Evolutionary conservation across 352 stramenopile genomes (phyloP).

Genomic region (Pythium utonaiense): DNA sequence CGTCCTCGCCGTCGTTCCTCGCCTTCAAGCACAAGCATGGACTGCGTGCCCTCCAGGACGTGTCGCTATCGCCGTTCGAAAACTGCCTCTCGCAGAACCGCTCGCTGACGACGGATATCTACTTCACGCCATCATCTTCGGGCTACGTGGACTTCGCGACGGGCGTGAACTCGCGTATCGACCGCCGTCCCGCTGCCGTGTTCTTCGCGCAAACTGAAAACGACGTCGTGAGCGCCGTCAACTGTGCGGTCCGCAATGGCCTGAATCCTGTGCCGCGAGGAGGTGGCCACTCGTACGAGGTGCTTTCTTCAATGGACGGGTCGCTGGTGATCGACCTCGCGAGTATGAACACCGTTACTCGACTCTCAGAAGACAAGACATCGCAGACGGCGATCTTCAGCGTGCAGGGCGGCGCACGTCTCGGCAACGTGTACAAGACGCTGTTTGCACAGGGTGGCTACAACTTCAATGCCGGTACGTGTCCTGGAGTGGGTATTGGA

Average conservation of each 20-base stretch:
- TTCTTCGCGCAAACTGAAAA: slow-evolving; percentile 44
- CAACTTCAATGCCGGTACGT: slow-evolving; percentile 56
- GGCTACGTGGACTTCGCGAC: slow-evolving; percentile 45
- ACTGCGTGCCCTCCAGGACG: slow-evolving; percentile 4
- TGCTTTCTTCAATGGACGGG: slow-evolving; percentile 53
- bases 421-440: slow-evolving; percentile 45
- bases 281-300: slow-evolving; percentile 55
- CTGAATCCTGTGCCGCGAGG: slow-evolving; percentile 40
- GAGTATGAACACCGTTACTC: slow-evolving; percentile 42
- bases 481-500: slow-evolving; percentile 46
- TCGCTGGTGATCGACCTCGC: slow-evolving; percentile 55
- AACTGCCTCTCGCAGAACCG: slow-evolving; percentile 20
- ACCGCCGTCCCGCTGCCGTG: slow-evolving; percentile 37
- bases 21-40: slow-evolving; percentile 18
- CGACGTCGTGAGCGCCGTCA: slow-evolving; percentile 41
- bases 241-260: slow-evolving; percentile 32
- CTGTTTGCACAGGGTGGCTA: slow-evolving; percentile 40
- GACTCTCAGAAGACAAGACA: slow-evolving; percentile 27
- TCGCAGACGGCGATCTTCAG: slow-evolving; percentile 31
- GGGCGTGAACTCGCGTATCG: slow-evolving; percentile 45
- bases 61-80: slow-evolving; percentile 12
- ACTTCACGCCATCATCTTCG: slow-evolving; percentile 18
- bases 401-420: slow-evolving; percentile 37
- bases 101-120: slow-evolving; percentile 15
- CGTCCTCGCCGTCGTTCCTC: slow-evolving; percentile 13